A percentile compares a stretch with the other conserved stretches of the same genome.
These are phyloP conservation scores for Triticum urartu DNA, from an alignment of 176 grass and related monocot genomes.

Conservation along the genomic window DNA sequence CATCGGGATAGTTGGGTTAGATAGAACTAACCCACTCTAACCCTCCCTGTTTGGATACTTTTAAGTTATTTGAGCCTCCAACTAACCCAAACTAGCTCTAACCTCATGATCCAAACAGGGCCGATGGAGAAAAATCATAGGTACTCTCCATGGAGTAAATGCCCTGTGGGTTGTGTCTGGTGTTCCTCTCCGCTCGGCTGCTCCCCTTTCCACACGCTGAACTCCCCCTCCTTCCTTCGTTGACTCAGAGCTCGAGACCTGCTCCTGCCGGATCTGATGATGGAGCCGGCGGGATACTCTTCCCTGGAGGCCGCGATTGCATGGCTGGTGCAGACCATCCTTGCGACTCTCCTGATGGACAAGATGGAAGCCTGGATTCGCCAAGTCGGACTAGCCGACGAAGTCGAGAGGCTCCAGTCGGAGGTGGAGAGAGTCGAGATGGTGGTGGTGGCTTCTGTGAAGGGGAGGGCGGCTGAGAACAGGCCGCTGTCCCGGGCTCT, in stretches of 20 bases:
- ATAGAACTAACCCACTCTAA: too few relatives aligned
- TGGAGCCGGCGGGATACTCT: neutral
- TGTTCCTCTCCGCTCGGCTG: neutral
- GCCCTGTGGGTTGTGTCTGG: too few relatives aligned
- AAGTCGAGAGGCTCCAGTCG: neutral
- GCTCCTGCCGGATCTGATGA: neutral
- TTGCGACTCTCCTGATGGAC: neutral
- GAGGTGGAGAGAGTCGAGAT: neutral
- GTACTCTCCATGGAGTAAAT: too few relatives aligned
- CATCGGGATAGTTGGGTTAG: too few relatives aligned
- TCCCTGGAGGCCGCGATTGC: neutral
- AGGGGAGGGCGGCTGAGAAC: neutral
- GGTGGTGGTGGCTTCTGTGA: neutral
- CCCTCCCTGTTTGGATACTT: too few relatives aligned
- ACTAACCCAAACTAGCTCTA: too few relatives aligned
- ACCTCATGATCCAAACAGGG: too few relatives aligned
- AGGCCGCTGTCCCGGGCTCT: too few relatives aligned
- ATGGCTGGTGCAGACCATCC: constrained; percentile 13
- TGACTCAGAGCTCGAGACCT: neutral
- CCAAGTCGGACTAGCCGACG: too few relatives aligned
- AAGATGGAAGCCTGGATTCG: too few relatives aligned
- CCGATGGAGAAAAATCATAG: too few relatives aligned
- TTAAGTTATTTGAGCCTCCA: too few relatives aligned
- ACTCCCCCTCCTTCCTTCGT: neutral
- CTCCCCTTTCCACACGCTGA: neutral